Conservation (phyloP, 305 asterid species). For the Rubia tinctorum region DNA sequence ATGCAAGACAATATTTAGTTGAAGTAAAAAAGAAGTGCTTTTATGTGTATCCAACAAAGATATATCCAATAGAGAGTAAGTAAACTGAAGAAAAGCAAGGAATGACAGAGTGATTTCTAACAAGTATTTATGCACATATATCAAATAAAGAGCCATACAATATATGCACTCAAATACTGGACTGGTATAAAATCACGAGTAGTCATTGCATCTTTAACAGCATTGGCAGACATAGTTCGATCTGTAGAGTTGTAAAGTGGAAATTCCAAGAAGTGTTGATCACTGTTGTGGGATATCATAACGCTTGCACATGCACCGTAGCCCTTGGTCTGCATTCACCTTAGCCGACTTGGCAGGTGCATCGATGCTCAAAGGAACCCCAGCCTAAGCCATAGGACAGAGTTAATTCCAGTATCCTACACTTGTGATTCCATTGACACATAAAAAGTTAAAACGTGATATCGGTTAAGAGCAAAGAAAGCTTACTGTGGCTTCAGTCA, state of each 20-base stretch:
- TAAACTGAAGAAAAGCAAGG: too few relatives aligned
- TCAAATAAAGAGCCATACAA: too few relatives aligned
- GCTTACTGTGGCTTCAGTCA: slow-evolving; percentile 28
- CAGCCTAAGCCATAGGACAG: slow-evolving; percentile 46
- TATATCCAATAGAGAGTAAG: too few relatives aligned
- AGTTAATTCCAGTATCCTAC: slow-evolving; percentile 17
- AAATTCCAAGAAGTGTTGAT: not conserved
- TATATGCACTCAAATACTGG: too few relatives aligned
- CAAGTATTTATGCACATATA: too few relatives aligned
- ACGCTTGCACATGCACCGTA: not conserved
- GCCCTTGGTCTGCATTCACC: slow-evolving; percentile 51
- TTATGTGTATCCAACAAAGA: too few relatives aligned
- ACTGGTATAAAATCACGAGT: too few relatives aligned
- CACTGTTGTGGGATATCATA: not conserved
- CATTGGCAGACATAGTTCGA: too few relatives aligned
- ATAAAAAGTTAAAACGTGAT: not conserved
- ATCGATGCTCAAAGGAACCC: slow-evolving; percentile 54
- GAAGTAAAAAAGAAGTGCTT: too few relatives aligned
- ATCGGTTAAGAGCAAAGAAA: not conserved
- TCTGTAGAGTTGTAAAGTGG: not conserved
- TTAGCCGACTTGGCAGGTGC: slow-evolving; percentile 53
- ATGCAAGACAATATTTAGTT: too few relatives aligned
- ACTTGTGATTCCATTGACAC: not conserved
- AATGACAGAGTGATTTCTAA: too few relatives aligned
- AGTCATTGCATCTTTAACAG: too few relatives aligned